Evolutionary conservation across 225 moss, liverwort and hornwort genomes (phyloP).

Genomic region (Physcomitrellopsis africana): DNA sequence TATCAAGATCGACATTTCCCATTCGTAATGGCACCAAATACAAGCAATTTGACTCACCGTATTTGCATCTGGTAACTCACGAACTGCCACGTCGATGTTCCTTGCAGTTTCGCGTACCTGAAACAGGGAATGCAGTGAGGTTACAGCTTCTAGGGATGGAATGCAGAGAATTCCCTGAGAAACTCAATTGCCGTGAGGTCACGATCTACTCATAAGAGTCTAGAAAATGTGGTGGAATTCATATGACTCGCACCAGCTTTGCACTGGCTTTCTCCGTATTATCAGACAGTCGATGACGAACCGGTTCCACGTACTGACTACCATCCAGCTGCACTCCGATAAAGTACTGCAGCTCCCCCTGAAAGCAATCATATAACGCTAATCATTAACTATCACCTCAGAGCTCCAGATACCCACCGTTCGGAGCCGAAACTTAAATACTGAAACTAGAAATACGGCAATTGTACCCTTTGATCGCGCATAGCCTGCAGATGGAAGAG

Average conservation of each 20-base stretch:
- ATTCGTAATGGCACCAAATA: not conserved
- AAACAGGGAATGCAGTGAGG: not conserved
- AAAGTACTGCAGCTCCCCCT: constrained; percentile 97
- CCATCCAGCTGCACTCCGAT: constrained; percentile 94
- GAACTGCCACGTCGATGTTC: constrained; percentile 73
- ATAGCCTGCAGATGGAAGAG: constrained; percentile 94
- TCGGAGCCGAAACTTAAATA: too few species aligned
- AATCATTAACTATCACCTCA: too few species aligned
- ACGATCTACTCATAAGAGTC: too few species aligned
- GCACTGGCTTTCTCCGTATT: constrained; percentile 70
- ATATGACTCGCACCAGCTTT: constrained; percentile 47
- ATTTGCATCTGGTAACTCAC: constrained; percentile 86
- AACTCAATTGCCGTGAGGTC: too few species aligned
- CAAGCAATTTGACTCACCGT: constrained; percentile 42
- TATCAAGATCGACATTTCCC: not conserved
- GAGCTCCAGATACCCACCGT: not conserved
- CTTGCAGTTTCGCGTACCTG: constrained; percentile 81
- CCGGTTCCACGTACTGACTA: constrained; percentile 70
- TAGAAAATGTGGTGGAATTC: too few species aligned
- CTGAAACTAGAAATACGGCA: too few species aligned
- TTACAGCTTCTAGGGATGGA: too few species aligned
- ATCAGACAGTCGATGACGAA: constrained; percentile 65
- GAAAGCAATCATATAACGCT: not conserved
- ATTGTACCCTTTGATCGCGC: constrained; percentile 72
- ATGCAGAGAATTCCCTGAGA: not conserved